Percentiles rank a stretch among this genome's conserved stretches.
Evolutionary conservation across 768 basidiomycete species (phyloP).

Genomic region (Mycena haematopus): DNA sequence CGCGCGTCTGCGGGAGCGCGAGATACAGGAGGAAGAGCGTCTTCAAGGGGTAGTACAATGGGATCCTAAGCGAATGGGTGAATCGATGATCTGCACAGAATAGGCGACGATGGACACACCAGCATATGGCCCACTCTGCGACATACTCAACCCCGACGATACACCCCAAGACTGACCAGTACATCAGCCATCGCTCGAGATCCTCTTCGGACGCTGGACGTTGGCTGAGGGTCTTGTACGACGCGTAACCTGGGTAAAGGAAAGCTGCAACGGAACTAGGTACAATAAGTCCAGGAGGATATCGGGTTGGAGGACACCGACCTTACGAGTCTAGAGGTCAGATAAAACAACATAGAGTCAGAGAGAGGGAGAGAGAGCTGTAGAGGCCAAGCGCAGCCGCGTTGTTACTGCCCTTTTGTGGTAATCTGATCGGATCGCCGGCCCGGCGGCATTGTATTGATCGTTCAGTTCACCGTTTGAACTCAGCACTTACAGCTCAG

Average conservation of each 20-base stretch:
- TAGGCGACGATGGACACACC: slow-evolving; percentile 55
- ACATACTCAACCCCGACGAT: slow-evolving; percentile 83
- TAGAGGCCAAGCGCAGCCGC: slow-evolving; percentile 10
- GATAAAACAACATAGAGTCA: slow-evolving; percentile 52
- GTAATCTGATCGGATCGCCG: background rate
- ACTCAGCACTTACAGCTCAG: no score
- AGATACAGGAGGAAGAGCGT: slow-evolving; percentile 88
- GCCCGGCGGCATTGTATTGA: slow-evolving; percentile 37
- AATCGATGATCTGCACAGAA: background rate
- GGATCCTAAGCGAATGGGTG: slow-evolving; percentile 62
- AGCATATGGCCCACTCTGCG: slow-evolving; percentile 86
- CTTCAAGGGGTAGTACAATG: slow-evolving; percentile 86
- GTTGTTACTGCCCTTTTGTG: slow-evolving; percentile 9
- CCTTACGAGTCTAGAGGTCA: slow-evolving; percentile 58
- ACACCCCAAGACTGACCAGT: slow-evolving; percentile 91
- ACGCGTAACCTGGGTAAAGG: slow-evolving; percentile 93
- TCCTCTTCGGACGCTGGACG: slow-evolving; percentile 86
- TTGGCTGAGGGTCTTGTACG: slow-evolving; percentile 92
- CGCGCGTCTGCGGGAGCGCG: slow-evolving; percentile 87
- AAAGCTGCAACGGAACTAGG: slow-evolving; percentile 76
- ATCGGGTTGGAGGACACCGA: slow-evolving; percentile 30
- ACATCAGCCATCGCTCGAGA: slow-evolving; percentile 95
- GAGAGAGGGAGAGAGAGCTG: background rate
- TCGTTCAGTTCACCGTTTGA: no score
- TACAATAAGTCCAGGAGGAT: background rate